Percentiles rank a stretch among this genome's conserved stretches.
Conservation (phyloP, 805 yeast species). For the Komagataella populi region DNA sequence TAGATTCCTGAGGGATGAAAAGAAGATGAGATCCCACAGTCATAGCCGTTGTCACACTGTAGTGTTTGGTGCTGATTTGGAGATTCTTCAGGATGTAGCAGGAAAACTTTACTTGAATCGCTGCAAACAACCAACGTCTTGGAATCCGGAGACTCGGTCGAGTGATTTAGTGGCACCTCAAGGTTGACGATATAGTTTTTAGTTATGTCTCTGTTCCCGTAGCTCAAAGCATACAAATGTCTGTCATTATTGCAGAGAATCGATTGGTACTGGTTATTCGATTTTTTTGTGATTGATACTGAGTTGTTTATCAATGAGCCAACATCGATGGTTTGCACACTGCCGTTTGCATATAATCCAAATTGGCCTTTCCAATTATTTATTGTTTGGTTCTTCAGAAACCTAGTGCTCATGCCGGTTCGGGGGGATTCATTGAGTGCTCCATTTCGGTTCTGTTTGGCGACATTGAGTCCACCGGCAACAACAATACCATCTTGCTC, state of each 20-base stretch:
- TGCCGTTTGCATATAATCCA: constrained; percentile 38
- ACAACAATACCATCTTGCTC: constrained; percentile 36
- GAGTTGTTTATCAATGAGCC: constrained; percentile 82
- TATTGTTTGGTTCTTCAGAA: constrained; percentile 8
- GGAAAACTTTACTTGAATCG: constrained; percentile 53
- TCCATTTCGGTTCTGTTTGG: constrained; percentile 5
- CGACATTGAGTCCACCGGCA: constrained; percentile 28
- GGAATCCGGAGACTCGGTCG: constrained; percentile 51
- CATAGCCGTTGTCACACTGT: constrained; percentile 36
- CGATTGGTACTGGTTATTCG: constrained; percentile 35
- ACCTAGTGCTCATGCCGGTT: constrained; percentile 22
- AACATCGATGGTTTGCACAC: constrained; percentile 39
- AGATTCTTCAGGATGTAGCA: constrained; percentile 30
- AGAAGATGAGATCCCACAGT: constrained; percentile 73
- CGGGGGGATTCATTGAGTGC: background rate
- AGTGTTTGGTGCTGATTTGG: constrained; percentile 3
- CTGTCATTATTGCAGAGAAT: constrained; percentile 79
- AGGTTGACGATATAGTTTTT: constrained; percentile 30
- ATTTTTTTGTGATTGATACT: constrained; percentile 37
- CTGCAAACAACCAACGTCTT: constrained; percentile 58
- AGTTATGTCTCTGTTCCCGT: constrained; percentile 29
- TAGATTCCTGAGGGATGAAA: constrained; percentile 64
- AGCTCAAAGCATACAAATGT: constrained; percentile 49
- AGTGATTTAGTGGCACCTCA: constrained; percentile 64
- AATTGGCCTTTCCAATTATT: constrained; percentile 49